Percentiles rank a stretch among this genome's conserved stretches.
These are phyloP conservation scores for Botrytis porri DNA, from an alignment of 2,329 filamentous ascomycete genomes.

Conservation along the genomic window DNA sequence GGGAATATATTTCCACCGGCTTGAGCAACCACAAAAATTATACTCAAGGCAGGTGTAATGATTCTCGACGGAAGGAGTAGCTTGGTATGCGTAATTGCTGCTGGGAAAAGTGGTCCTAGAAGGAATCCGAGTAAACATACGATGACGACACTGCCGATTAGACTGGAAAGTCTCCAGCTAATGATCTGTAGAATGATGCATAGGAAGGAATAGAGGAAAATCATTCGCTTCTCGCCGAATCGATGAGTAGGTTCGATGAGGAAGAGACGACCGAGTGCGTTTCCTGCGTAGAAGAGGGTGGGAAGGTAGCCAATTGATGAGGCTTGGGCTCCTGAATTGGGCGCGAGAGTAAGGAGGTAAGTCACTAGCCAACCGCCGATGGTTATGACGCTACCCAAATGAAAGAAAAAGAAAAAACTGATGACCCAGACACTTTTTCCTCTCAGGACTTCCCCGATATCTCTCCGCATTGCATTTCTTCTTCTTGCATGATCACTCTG, in stretches of 20 bases:
- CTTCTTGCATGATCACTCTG: slow-evolving; percentile 24
- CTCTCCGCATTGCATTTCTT: slow-evolving; percentile 40
- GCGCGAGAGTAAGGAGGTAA: slow-evolving; percentile 44
- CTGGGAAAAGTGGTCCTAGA: not conserved
- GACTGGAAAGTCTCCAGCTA: slow-evolving; percentile 55
- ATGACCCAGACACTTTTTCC: slow-evolving; percentile 54
- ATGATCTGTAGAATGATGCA: slow-evolving; percentile 55
- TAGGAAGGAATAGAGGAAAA: slow-evolving; percentile 51
- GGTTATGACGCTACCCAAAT: slow-evolving; percentile 54
- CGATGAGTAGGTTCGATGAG: slow-evolving; percentile 58
- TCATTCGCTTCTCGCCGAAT: slow-evolving; percentile 56
- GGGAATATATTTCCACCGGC: not conserved
- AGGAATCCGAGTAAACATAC: not conserved
- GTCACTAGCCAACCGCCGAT: slow-evolving; percentile 60
- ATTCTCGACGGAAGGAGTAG: not conserved
- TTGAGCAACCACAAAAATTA: not conserved
- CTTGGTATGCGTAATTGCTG: not conserved
- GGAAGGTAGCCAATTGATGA: slow-evolving; percentile 57
- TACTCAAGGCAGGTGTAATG: not conserved
- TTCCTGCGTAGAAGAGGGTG: slow-evolving; percentile 57
- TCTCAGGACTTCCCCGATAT: slow-evolving; percentile 47
- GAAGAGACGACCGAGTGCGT: slow-evolving; percentile 53
- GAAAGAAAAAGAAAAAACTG: slow-evolving; percentile 63
- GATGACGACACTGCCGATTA: slow-evolving; percentile 45
- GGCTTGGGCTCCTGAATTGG: not conserved